phyloP scores from a whole-genome alignment of 495 filamentous ascomycete genomes.

The Opeltia flavorubescens region DNA sequence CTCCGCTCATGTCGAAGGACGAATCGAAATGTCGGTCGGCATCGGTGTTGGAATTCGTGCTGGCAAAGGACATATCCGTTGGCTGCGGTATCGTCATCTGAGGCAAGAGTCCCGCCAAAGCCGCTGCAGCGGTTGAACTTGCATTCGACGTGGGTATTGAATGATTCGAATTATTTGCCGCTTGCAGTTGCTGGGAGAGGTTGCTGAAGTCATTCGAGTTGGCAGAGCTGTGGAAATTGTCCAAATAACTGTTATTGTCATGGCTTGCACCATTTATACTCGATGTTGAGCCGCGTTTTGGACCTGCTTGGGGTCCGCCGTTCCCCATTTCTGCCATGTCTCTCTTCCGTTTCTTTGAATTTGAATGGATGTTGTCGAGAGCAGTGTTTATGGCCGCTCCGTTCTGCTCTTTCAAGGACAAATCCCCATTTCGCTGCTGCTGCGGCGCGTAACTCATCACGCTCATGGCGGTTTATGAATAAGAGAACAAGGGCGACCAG shows the following conservation, averaged over 20 bases:
- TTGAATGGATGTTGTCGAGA: conserved; percentile 7
- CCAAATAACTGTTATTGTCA: not conserved
- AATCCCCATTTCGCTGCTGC: not conserved
- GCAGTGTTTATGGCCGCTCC: conserved; percentile 1
- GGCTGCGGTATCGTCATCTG: conserved; percentile 56
- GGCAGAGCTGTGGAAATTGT: conserved; percentile 2
- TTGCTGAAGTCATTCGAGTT: conserved; percentile 4
- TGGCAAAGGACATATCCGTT: conserved; percentile 54
- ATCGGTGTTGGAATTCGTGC: conserved; percentile 21
- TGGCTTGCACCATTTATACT: conserved; percentile 11
- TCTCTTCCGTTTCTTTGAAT: conserved; percentile 16
- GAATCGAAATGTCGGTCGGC: conserved; percentile 25
- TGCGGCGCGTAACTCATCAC: not conserved
- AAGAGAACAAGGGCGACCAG: no score
- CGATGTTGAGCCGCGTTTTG: conserved; percentile 6
- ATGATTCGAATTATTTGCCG: conserved; percentile 7
- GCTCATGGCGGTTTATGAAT: not conserved
- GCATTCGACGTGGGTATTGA: conserved; percentile 26
- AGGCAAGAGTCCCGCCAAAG: conserved; percentile 52
- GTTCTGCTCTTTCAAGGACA: not conserved
- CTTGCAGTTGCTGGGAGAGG: conserved; percentile 11
- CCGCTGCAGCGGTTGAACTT: conserved; percentile 49
- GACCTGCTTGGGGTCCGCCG: conserved; percentile 2
- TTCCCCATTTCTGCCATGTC: conserved; percentile 9
- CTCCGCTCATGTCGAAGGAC: conserved; percentile 22